Conservation (phyloP, 148 eudicot genomes). For the Beta vulgaris region DNA sequence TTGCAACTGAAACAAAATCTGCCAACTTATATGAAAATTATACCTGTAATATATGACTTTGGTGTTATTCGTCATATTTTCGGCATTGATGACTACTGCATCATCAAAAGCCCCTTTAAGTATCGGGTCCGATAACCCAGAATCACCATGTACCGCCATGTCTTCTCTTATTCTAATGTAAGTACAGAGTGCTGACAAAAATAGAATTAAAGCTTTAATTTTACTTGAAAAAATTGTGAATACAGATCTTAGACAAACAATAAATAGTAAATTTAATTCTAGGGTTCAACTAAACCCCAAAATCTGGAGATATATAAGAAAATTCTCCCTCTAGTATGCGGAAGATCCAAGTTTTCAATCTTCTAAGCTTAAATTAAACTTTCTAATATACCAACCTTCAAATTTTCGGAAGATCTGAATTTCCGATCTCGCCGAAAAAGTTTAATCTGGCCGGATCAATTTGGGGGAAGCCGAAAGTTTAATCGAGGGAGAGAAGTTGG, state of each 20-base stretch:
- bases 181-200: constrained; percentile 9
- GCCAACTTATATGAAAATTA: neutral
- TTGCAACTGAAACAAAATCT: neutral
- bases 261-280: neutral
- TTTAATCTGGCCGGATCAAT: too few relatives aligned
- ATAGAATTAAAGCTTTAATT: neutral
- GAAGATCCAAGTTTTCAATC: too few relatives aligned
- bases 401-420: too few relatives aligned
- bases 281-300: too few relatives aligned
- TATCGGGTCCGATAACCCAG: constrained; percentile 51
- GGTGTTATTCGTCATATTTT: constrained; percentile 73
- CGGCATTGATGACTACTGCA: constrained; percentile 66
- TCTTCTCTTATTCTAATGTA: constrained; percentile 15
- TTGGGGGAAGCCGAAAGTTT: too few relatives aligned
- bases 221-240: too few relatives aligned
- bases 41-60: constrained; percentile 81
- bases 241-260: neutral
- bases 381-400: too few relatives aligned
- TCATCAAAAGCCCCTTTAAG: constrained; percentile 46
- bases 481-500: too few relatives aligned
- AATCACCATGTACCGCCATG: constrained; percentile 66
- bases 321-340: too few relatives aligned
- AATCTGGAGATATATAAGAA: too few relatives aligned
- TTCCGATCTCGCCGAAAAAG: too few relatives aligned
- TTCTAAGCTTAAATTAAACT: too few relatives aligned